These are phyloP conservation scores for Byssochlamys sp. DNA, from an alignment of 2,329 filamentous ascomycete genomes.

Conservation along the genomic window DNA sequence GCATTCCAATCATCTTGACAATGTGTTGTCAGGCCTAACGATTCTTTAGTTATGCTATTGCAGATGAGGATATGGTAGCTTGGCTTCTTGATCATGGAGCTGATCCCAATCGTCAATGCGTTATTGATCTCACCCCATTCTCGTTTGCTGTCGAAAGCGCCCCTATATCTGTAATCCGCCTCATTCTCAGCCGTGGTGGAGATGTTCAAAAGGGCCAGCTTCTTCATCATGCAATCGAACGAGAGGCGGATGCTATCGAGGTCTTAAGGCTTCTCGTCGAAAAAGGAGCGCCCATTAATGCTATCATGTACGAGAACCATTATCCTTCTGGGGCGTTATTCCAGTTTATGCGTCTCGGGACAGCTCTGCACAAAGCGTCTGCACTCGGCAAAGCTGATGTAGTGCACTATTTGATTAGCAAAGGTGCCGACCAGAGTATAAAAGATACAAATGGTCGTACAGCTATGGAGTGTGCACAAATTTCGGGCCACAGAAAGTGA, in stretches of 20 bases:
- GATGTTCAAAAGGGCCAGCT: constrained; percentile 14
- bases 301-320: constrained; percentile 13
- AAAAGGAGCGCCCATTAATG: constrained; percentile 12
- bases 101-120: constrained; percentile 16
- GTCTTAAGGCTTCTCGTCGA: constrained; percentile 11
- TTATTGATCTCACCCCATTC: constrained; percentile 15
- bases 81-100: constrained; percentile 20
- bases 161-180: constrained; percentile 10
- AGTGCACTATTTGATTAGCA: constrained; percentile 10
- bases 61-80: constrained; percentile 13
- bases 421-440: constrained; percentile 11
- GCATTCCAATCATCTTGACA: constrained; percentile 3
- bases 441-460: constrained; percentile 13
- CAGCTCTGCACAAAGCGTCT: constrained; percentile 14
- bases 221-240: constrained; percentile 13
- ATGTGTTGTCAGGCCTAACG: not conserved
- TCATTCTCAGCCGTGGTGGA: constrained; percentile 11
- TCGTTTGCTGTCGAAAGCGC: constrained; percentile 14
- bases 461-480: constrained; percentile 11
- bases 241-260: constrained; percentile 7
- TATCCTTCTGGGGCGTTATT: constrained; percentile 11
- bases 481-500: constrained; percentile 6
- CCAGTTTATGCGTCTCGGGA: constrained; percentile 13
- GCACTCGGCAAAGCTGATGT: constrained; percentile 12
- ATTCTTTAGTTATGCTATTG: constrained; percentile 10